A percentile compares a stretch with the other conserved stretches of the same genome.
Evolutionary conservation across 179 eudicot genomes (phyloP).

Genomic region (Spergularia azorica): DNA sequence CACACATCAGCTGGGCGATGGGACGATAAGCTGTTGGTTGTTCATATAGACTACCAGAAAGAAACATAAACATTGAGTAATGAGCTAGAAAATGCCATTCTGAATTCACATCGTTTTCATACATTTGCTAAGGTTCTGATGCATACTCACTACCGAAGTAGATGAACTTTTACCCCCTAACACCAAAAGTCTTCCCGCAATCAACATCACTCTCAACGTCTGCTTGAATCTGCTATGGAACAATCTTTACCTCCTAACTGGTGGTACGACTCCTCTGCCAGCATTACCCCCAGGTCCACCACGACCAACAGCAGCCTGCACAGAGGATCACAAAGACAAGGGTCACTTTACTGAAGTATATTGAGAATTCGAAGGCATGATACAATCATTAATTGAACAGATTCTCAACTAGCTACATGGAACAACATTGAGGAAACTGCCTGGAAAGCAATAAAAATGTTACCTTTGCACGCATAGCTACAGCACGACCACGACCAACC

Average conservation of each 20-base stretch:
- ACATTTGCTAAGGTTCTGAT: constrained; percentile 23
- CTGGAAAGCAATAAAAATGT: not conserved
- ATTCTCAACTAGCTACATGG: not conserved
- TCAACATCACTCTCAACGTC: constrained; percentile 17
- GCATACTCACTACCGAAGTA: constrained; percentile 17
- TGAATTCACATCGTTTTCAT: constrained; percentile 19
- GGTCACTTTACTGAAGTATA: not conserved
- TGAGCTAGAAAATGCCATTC: constrained; percentile 14
- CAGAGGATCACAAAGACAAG: not conserved
- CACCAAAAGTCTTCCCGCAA: constrained; percentile 12
- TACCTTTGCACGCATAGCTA: constrained; percentile 88
- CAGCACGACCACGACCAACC: constrained; percentile 97
- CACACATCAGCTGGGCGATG: not conserved
- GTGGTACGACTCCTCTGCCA: constrained; percentile 72
- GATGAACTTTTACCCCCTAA: constrained; percentile 1
- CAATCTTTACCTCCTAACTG: constrained; percentile 55
- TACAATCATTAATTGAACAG: not conserved
- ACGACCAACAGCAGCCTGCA: constrained; percentile 79
- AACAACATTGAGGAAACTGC: not conserved
- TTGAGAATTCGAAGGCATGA: not conserved
- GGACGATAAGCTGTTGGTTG: not conserved
- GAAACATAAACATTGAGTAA: constrained; percentile 5
- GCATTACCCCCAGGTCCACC: constrained; percentile 38
- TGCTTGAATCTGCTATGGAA: constrained; percentile 9
- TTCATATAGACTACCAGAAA: not conserved